Conservation (phyloP, 2,329 filamentous ascomycete species). For the Hansfordia pulvinata region DNA sequence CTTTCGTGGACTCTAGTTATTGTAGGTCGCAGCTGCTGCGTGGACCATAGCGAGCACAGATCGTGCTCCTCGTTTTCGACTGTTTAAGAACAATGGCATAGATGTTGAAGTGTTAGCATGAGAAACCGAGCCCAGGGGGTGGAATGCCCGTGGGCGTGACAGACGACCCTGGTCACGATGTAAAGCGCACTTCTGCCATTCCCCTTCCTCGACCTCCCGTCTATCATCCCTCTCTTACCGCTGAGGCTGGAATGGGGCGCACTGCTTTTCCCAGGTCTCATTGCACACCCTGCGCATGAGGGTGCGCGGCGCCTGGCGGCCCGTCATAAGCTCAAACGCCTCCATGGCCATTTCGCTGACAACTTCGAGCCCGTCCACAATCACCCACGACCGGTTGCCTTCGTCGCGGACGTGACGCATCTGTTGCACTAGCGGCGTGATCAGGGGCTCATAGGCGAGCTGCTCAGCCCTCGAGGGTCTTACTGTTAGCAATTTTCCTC, state of each 20-base stretch:
- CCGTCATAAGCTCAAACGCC: constrained; percentile 65
- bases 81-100: too few species aligned
- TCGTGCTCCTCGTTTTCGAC: too few species aligned
- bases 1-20: too few species aligned
- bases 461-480: constrained; percentile 9
- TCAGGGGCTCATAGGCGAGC: constrained; percentile 57
- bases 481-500: constrained; percentile 3
- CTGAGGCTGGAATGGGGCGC: constrained; percentile 17
- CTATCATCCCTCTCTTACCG: constrained; percentile 4
- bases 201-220: too few species aligned
- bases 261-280: constrained; percentile 26
- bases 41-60: too few species aligned
- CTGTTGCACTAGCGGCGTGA: constrained; percentile 55
- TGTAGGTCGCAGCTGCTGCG: too few species aligned
- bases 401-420: constrained; percentile 36
- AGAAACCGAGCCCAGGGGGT: too few species aligned
- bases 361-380: constrained; percentile 60
- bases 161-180: too few species aligned
- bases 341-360: constrained; percentile 64
- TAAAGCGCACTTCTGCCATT: too few species aligned
- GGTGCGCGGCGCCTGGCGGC: constrained; percentile 53
- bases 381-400: constrained; percentile 48
- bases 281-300: constrained; percentile 50
- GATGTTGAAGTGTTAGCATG: too few species aligned
- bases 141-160: too few species aligned